These are phyloP conservation scores for Dalechampia spathulata DNA, from an alignment of 441 rosid genomes.

Conservation along the genomic window DNA sequence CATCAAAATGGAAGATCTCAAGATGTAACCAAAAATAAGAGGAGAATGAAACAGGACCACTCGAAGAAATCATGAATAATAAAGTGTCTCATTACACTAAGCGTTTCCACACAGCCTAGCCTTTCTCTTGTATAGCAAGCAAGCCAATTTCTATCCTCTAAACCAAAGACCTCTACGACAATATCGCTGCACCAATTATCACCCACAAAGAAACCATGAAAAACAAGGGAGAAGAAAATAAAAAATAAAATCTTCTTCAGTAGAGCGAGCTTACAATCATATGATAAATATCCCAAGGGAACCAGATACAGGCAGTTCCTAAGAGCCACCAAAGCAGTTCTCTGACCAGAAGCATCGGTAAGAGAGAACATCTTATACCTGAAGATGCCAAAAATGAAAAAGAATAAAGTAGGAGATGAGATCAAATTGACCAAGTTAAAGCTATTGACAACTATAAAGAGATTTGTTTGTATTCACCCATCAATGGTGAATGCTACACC, in stretches of 20 bases:
- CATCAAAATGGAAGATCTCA: neutral
- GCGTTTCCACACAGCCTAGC: neutral
- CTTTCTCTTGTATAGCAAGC: neutral
- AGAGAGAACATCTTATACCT: slow-evolving; percentile 92
- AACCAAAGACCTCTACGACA: neutral
- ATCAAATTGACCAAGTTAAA: neutral
- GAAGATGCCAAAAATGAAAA: slow-evolving; percentile 14
- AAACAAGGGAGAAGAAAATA: neutral
- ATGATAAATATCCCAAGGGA: slow-evolving; percentile 78
- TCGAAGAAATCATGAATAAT: neutral
- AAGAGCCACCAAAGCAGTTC: slow-evolving; percentile 69
- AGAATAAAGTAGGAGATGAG: neutral
- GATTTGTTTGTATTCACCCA: too few relatives aligned
- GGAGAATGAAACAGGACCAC: neutral
- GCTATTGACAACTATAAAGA: slow-evolving; percentile 1
- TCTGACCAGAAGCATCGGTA: slow-evolving; percentile 74
- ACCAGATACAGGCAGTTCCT: slow-evolving; percentile 88
- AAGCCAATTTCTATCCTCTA: neutral
- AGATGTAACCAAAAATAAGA: neutral
- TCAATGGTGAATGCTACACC: neutral
- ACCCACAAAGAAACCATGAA: neutral
- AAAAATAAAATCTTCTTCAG: neutral
- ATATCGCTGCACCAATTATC: neutral
- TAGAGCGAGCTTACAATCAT: slow-evolving; percentile 60
- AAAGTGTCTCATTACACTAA: neutral